A percentile compares a stretch with the other conserved stretches of the same genome.
Conservation (phyloP, 805 yeast species). For the Blastobotrys parvus region DNA sequence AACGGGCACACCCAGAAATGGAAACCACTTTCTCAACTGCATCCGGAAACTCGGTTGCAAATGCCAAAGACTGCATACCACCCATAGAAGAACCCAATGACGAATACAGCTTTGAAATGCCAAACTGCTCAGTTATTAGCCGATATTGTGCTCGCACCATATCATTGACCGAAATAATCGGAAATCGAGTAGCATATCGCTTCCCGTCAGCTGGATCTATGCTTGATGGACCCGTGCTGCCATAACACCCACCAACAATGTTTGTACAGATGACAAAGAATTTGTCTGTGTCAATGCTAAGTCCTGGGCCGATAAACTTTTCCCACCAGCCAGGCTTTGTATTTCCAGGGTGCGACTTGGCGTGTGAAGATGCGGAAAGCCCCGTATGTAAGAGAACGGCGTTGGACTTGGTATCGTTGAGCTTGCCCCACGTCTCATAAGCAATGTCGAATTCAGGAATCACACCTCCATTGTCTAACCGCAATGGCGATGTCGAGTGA, state of each 20-base stretch:
- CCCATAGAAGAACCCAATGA: conserved; percentile 92
- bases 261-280: conserved; percentile 83
- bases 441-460: conserved; percentile 75
- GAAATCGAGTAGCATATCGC: conserved; percentile 80
- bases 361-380: conserved; percentile 88
- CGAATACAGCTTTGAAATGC: conserved; percentile 59
- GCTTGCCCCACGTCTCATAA: conserved; percentile 83
- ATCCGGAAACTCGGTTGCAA: conserved; percentile 74
- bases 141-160: conserved; percentile 86
- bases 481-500: conserved; percentile 48
- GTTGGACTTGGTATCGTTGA: conserved; percentile 56
- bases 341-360: conserved; percentile 67
- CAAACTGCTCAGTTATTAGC: conserved; percentile 53
- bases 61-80: conserved; percentile 96
- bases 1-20: conserved; percentile 88
- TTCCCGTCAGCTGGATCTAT: conserved; percentile 58
- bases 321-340: conserved; percentile 92
- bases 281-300: conserved; percentile 68
- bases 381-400: conserved; percentile 84
- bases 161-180: conserved; percentile 76
- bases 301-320: conserved; percentile 77
- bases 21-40: conserved; percentile 64
- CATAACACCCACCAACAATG: conserved; percentile 91
- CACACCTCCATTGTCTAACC: conserved; percentile 74
- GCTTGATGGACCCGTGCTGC: conserved; percentile 89